phyloP scores from a whole-genome alignment of 2,329 filamentous ascomycete genomes.

The Emergomyces orientalis region DNA sequence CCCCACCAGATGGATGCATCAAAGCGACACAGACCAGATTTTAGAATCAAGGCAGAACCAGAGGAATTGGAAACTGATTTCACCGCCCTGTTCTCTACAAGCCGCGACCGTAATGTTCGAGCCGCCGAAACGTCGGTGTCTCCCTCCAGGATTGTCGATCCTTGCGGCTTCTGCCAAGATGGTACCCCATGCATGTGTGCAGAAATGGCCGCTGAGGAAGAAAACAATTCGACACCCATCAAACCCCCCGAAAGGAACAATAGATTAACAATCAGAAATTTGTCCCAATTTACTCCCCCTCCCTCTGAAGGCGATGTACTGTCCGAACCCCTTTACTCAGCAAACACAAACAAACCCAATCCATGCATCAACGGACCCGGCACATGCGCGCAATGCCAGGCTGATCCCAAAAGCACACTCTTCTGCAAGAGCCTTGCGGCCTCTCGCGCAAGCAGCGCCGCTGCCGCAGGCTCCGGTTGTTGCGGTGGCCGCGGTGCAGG shows the following conservation, averaged over 20 bases:
- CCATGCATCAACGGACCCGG: slow-evolving; percentile 60
- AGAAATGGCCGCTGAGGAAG: slow-evolving; percentile 46
- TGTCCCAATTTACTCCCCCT: slow-evolving; percentile 44
- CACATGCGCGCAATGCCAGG: slow-evolving; percentile 67
- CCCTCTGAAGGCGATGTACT: slow-evolving; percentile 50
- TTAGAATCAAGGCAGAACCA: slow-evolving; percentile 38
- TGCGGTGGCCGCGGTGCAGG: slow-evolving; percentile 51
- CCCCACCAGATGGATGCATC: slow-evolving; percentile 25
- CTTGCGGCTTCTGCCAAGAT: slow-evolving; percentile 74
- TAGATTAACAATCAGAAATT: slow-evolving; percentile 39
- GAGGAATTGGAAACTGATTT: slow-evolving; percentile 62
- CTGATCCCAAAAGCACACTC: slow-evolving; percentile 68
- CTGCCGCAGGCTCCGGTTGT: slow-evolving; percentile 41
- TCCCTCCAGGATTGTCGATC: slow-evolving; percentile 48
- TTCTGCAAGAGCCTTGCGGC: slow-evolving; percentile 77
- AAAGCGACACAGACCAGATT: slow-evolving; percentile 49
- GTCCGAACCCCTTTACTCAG: slow-evolving; percentile 37
- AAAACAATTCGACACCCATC: slow-evolving; percentile 21
- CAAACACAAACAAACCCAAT: slow-evolving; percentile 26
- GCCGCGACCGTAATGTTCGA: slow-evolving; percentile 24
- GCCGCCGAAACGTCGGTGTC: slow-evolving; percentile 23
- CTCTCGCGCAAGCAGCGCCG: slow-evolving; percentile 34
- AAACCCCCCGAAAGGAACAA: slow-evolving; percentile 36
- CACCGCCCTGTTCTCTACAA: slow-evolving; percentile 54
- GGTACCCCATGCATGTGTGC: slow-evolving; percentile 76